Evolutionary conservation across 2,329 filamentous ascomycete genomes (phyloP).

Genomic region (Diaporthe velutina): DNA sequence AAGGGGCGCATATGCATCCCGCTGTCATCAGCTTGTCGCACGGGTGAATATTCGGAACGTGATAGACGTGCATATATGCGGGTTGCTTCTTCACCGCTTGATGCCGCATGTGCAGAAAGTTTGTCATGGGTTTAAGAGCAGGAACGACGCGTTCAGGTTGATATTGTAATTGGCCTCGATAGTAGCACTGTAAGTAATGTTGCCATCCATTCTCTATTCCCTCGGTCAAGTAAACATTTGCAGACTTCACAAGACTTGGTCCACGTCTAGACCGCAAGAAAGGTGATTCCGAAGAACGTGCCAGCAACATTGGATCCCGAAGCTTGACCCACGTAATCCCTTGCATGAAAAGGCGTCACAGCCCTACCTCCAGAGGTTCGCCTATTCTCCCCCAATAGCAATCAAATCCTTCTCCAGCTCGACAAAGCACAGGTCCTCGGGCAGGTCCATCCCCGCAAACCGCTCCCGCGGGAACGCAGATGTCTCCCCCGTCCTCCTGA

Average conservation of each 20-base stretch:
- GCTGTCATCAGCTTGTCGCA: background rate
- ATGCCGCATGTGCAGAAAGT: background rate
- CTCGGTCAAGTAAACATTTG: background rate
- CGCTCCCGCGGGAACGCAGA: slow-evolving; percentile 48
- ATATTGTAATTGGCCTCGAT: background rate
- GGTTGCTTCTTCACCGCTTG: background rate
- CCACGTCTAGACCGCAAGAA: background rate
- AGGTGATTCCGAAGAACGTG: background rate
- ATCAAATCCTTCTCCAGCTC: slow-evolving; percentile 50
- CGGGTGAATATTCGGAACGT: no score
- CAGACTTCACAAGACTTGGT: background rate
- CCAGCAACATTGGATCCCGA: background rate
- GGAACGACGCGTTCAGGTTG: background rate
- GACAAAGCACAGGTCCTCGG: slow-evolving; percentile 51
- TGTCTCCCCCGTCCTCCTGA: slow-evolving; percentile 49
- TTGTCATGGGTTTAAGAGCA: background rate
- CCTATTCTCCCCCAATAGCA: background rate
- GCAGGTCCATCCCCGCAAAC: slow-evolving; percentile 37
- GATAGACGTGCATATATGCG: background rate
- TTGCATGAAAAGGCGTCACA: background rate
- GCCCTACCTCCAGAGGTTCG: background rate
- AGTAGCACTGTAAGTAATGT: background rate
- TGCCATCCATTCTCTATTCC: background rate
- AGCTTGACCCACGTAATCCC: background rate
- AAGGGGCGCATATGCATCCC: background rate